Percentiles rank a stretch among this genome's conserved stretches.
These are phyloP conservation scores for Guyanaporus albipodus DNA, from an alignment of 768 basidiomycete genomes.

Conservation along the genomic window DNA sequence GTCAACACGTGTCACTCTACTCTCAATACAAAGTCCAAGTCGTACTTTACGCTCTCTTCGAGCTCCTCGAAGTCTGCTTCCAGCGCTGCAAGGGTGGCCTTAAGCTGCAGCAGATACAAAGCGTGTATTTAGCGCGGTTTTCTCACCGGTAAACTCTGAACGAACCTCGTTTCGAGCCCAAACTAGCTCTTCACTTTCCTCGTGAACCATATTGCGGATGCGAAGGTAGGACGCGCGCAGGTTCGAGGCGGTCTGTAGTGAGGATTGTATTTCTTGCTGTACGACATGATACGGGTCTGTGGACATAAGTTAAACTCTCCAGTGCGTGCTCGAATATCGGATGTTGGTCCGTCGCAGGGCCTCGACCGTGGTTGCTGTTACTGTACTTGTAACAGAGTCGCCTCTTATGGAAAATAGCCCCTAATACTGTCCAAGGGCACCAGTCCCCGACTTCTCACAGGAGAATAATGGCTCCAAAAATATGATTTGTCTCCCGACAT, in stretches of 20 bases:
- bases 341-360: too few species aligned
- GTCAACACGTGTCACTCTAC: not conserved
- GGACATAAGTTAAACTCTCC: too few species aligned
- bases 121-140: not conserved
- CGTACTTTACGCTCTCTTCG: constrained; percentile 89
- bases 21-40: not conserved
- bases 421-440: too few species aligned
- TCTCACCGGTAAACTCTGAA: too few species aligned
- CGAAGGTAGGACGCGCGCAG: constrained; percentile 73
- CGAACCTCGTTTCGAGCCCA: constrained; percentile 77
- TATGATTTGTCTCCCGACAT: too few species aligned
- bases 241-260: constrained; percentile 66
- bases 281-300: constrained; percentile 86
- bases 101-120: constrained; percentile 45
- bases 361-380: too few species aligned
- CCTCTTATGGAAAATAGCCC: too few species aligned
- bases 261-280: constrained; percentile 74
- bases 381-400: too few species aligned
- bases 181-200: constrained; percentile 74
- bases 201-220: constrained; percentile 68
- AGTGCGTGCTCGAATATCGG: too few species aligned
- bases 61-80: constrained; percentile 89
- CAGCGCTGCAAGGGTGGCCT: constrained; percentile 68
- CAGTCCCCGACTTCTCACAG: too few species aligned
- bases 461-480: too few species aligned